Evolutionary conservation across 2,329 filamentous ascomycete species (phyloP).

Genomic region (Penicillium sp.): DNA sequence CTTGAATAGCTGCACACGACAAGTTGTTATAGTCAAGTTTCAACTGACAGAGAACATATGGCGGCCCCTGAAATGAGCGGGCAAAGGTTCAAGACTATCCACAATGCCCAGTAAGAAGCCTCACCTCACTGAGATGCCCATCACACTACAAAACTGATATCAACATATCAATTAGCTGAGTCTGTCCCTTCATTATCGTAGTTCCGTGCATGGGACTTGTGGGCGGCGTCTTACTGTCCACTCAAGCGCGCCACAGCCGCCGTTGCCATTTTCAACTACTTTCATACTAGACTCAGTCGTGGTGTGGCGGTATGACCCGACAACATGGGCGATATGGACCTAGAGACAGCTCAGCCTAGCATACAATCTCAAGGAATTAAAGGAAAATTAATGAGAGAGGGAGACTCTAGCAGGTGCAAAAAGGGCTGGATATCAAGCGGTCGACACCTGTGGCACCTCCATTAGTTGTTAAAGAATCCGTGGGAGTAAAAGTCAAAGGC

Average conservation of each 20-base stretch:
- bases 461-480: slow-evolving; percentile 34
- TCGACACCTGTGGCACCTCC: slow-evolving; percentile 71
- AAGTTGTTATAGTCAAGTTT: too few relatives aligned
- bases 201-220: slow-evolving; percentile 67
- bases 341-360: slow-evolving; percentile 81
- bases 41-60: too few relatives aligned
- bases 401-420: slow-evolving; percentile 78
- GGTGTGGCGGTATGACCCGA: slow-evolving; percentile 85
- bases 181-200: slow-evolving; percentile 64
- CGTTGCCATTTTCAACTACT: slow-evolving; percentile 70
- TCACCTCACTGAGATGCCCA: slow-evolving; percentile 72
- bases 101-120: slow-evolving; percentile 41
- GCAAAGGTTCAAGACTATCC: too few relatives aligned
- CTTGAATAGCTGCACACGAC: too few relatives aligned
- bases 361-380: slow-evolving; percentile 85
- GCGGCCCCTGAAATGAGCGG: too few relatives aligned
- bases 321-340: slow-evolving; percentile 79
- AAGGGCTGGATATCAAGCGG: slow-evolving; percentile 83
- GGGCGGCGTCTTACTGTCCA: slow-evolving; percentile 66
- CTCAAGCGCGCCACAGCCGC: slow-evolving; percentile 60
- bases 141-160: slow-evolving; percentile 75
- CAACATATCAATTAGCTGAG: slow-evolving; percentile 90
- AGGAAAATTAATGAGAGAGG: slow-evolving; percentile 83
- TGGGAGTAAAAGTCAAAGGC: too few relatives aligned
- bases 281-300: slow-evolving; percentile 72